phyloP scores from a whole-genome alignment of 306 rosid genomes.

The Ziziphus jujuba region DNA sequence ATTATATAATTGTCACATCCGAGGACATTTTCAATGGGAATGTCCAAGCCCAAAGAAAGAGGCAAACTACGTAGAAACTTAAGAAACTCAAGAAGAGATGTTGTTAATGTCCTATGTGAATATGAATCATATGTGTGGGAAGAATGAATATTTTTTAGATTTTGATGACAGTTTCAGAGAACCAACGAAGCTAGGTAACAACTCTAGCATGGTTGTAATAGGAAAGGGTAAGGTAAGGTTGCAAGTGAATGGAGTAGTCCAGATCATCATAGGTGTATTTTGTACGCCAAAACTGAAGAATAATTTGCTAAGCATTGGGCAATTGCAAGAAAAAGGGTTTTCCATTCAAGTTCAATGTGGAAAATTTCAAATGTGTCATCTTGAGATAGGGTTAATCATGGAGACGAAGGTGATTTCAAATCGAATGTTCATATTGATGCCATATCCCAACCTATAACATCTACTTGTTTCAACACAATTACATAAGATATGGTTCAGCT shows the following conservation, averaged over 20 bases:
- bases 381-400: slow-evolving; percentile 2
- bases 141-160: neutral
- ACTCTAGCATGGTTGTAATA: neutral
- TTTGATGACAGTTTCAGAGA: neutral
- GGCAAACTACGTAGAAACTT: too few species aligned
- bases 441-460: too few species aligned
- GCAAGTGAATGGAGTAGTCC: neutral
- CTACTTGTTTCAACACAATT: too few species aligned
- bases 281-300: neutral
- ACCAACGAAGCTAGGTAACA: neutral
- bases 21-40: too few species aligned
- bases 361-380: neutral
- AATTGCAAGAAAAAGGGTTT: slow-evolving; percentile 1
- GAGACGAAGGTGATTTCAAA: neutral
- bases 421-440: too few species aligned
- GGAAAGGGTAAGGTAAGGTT: neutral
- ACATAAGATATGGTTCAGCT: too few species aligned
- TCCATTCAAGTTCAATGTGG: neutral
- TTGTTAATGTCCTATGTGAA: too few species aligned
- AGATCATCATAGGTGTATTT: neutral
- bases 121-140: neutral
- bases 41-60: too few species aligned
- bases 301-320: neutral
- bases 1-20: too few species aligned
- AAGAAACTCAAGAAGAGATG: too few species aligned